Conservation (phyloP, 371 early-diverging fungal genomes). For the Batkoa obscura region DNA sequence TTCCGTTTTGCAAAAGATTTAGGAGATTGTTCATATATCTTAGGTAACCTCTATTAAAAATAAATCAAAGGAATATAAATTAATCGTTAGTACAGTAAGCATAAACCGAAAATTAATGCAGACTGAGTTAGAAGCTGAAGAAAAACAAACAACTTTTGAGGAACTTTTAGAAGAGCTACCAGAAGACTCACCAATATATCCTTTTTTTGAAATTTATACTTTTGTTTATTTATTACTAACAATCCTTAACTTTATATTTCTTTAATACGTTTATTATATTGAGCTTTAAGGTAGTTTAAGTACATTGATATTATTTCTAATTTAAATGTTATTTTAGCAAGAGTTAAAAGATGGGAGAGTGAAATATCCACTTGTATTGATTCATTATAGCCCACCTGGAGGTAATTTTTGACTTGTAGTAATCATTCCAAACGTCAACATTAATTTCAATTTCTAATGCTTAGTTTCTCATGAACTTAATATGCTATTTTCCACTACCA, state of each 20-base stretch:
- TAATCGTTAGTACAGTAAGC: neutral
- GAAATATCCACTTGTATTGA: slow-evolving; percentile 4
- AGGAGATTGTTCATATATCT: neutral
- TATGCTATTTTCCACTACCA: slow-evolving; percentile 3
- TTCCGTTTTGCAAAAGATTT: slow-evolving; percentile 6
- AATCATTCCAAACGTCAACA: neutral
- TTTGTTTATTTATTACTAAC: neutral
- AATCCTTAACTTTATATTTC: neutral
- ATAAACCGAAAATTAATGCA: neutral
- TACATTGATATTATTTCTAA: neutral
- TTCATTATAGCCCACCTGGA: slow-evolving; percentile 3
- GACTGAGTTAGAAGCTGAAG: neutral
- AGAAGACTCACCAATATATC: slow-evolving; percentile 4
- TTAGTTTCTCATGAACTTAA: neutral
- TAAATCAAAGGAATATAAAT: too few relatives aligned
- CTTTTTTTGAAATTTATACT: neutral
- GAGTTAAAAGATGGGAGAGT: slow-evolving; percentile 1
- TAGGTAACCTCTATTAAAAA: neutral
- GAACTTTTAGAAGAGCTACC: slow-evolving; percentile 1
- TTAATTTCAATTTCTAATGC: neutral
- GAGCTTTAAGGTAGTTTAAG: neutral
- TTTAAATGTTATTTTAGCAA: neutral
- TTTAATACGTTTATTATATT: neutral
- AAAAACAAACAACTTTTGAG: neutral
- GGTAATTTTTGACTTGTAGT: neutral